These are phyloP conservation scores for Candida sithepensis DNA, from an alignment of 805 yeast genomes.

Conservation along the genomic window DNA sequence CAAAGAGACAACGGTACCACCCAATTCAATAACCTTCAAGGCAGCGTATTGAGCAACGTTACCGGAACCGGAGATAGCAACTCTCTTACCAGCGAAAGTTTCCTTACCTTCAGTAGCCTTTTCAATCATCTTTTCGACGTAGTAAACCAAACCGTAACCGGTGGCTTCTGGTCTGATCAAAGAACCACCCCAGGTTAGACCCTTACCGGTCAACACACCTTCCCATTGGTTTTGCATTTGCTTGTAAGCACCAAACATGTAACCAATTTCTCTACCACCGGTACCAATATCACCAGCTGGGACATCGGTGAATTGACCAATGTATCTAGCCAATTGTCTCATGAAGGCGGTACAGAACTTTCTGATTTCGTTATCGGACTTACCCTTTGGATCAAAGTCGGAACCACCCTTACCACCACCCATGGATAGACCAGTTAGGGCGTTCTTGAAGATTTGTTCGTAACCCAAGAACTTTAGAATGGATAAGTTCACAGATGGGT, in stretches of 20 bases:
- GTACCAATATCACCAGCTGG: conserved; percentile 99
- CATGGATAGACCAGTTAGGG: conserved; percentile 93
- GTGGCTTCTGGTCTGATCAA: conserved; percentile 99
- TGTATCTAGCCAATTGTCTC: conserved; percentile 93
- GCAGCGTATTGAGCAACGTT: conserved; percentile 99
- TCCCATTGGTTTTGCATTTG: conserved; percentile 86
- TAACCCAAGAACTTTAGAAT: conserved; percentile 95
- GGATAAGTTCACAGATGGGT: conserved; percentile 93
- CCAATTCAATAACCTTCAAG: conserved; percentile 92
- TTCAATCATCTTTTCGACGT: conserved; percentile 96
- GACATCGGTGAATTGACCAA: conserved; percentile 96
- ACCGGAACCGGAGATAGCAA: conserved; percentile 97
- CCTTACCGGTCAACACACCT: conserved; percentile 98
- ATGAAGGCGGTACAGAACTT: conserved; percentile 94
- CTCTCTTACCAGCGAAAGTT: conserved; percentile 87
- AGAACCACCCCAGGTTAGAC: conserved; percentile 98
- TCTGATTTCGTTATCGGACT: conserved; percentile 90
- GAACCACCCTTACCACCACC: conserved; percentile 99
- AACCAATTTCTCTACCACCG: conserved; percentile 95
- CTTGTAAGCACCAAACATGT: conserved; percentile 96
- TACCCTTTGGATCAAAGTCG: conserved; percentile 96
- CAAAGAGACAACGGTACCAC: conserved; percentile 89
- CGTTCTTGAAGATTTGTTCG: conserved; percentile 98
- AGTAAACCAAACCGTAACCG: conserved; percentile 96
- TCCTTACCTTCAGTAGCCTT: conserved; percentile 88